Evolutionary conservation across 768 basidiomycete genomes (phyloP), one percentile per base, ranked within the genome.

Genomic region (Cystobasidium ongulense): DNA sequence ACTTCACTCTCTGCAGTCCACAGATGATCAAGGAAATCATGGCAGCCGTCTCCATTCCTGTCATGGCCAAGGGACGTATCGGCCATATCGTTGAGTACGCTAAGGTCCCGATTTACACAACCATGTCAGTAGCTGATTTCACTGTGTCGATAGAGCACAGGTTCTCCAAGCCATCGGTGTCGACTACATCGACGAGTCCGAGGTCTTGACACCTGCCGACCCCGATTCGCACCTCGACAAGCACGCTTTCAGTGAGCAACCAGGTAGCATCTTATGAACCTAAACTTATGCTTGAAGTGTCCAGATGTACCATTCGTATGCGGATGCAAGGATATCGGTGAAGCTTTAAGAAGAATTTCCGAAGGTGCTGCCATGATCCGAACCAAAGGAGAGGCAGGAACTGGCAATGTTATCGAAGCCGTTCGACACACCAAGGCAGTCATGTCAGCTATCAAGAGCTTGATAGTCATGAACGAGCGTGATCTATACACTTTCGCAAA

Each of bases 351-450:
- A 46, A 88, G 96, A 75, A 96, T 99, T 78, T 91, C 90, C 27
- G 96, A 99, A 81, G 96, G 96, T 57, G 95, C 95, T 0, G 92
- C 96, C 0, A 93, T 98, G 86, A 93, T 99, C 82, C 92, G 96
- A 77, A 97, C 95, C 73, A 99, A 98, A 83, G 95, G 92, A 68
- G 89, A 91, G 81, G 83, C 83, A 13, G 83, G 83, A 36, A 84
- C 82, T 7, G 83, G 83, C 33, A 83, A 84, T 77, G 81, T 83
- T 27, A 82, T 83, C 72, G 83, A 82, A 73, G 96, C 96, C 29
- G 96, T 98, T 68, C 88, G 92, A 74, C 95, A 99, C 83, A 86
- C 88, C 75, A 88, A 96, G 43, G 83, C 89, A 21, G 87, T 97
- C 73, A 87, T 86, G 83, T 83, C 87, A 77, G 90, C 92, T 79